Evolutionary conservation across 495 filamentous ascomycete genomes (phyloP).

Genomic region (Trypethelium eluteriae): DNA sequence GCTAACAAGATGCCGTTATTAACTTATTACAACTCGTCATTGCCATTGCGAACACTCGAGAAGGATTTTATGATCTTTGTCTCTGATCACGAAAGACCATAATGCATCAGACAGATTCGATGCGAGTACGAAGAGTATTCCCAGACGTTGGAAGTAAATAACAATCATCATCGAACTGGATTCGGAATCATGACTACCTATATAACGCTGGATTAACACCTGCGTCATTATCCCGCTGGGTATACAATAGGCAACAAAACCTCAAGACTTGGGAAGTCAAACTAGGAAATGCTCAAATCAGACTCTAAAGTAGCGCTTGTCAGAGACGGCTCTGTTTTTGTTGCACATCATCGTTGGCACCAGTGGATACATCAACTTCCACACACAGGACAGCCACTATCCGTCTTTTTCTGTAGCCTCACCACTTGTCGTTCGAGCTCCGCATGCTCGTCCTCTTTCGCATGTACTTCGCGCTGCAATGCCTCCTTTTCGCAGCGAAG

Average conservation of each 20-base stretch:
- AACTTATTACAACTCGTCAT: neutral
- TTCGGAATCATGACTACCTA: too few relatives aligned
- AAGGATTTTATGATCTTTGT: too few relatives aligned
- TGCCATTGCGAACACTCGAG: neutral
- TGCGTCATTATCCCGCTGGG: too few relatives aligned
- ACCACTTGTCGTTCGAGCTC: conserved; percentile 25
- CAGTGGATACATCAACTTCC: neutral
- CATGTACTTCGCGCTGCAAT: conserved; percentile 27
- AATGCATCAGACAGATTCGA: too few relatives aligned
- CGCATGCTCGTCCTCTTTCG: conserved; percentile 27
- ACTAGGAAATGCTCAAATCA: neutral
- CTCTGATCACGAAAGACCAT: too few relatives aligned
- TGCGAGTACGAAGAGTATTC: too few relatives aligned
- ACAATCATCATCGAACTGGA: too few relatives aligned
- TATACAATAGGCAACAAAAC: too few relatives aligned
- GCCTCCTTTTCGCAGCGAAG: conserved; percentile 28
- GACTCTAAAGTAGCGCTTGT: neutral
- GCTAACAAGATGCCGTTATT: neutral
- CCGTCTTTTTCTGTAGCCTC: conserved; percentile 20
- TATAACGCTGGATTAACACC: too few relatives aligned
- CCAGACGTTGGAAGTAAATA: too few relatives aligned
- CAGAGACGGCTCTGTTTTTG: too few relatives aligned
- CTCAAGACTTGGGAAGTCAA: too few relatives aligned
- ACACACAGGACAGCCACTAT: neutral
- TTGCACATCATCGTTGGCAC: neutral